Conservation (phyloP, 225 moss, liverwort and hornwort genomes). For the Marchantia paleacea region DNA sequence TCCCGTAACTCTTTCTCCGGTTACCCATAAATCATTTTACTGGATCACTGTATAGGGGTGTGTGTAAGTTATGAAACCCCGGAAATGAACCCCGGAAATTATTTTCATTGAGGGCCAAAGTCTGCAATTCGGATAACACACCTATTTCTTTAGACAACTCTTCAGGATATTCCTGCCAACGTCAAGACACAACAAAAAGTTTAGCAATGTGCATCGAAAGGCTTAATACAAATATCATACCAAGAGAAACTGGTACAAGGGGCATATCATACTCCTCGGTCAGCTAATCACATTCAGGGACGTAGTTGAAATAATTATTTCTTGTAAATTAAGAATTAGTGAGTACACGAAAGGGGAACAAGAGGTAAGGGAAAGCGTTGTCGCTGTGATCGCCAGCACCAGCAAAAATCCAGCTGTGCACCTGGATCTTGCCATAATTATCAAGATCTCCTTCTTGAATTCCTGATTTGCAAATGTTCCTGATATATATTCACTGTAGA, state of each 20-base stretch:
- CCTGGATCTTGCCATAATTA: not conserved
- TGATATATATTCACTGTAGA: too few relatives aligned
- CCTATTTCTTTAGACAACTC: slow-evolving; percentile 1
- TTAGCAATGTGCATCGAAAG: not conserved
- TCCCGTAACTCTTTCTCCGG: too few relatives aligned
- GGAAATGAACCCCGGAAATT: not conserved
- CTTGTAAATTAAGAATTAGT: too few relatives aligned
- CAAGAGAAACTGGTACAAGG: not conserved
- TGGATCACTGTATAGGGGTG: too few relatives aligned
- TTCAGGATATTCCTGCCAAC: not conserved
- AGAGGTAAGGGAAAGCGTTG: not conserved
- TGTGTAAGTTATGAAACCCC: too few relatives aligned
- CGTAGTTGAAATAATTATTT: not conserved
- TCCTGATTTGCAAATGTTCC: too few relatives aligned
- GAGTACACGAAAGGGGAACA: not conserved
- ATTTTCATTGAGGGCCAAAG: not conserved
- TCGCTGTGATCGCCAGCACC: not conserved
- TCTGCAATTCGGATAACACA: not conserved
- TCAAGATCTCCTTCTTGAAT: too few relatives aligned
- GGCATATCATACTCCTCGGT: not conserved
- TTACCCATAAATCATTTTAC: too few relatives aligned
- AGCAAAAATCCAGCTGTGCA: not conserved
- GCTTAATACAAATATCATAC: not conserved
- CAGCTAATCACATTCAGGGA: not conserved
- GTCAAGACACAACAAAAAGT: not conserved